Evolutionary conservation across 2,329 filamentous ascomycete species (phyloP), one percentile per base, ranked within the genome.

Genomic region (Pseudonectria foliicola): DNA sequence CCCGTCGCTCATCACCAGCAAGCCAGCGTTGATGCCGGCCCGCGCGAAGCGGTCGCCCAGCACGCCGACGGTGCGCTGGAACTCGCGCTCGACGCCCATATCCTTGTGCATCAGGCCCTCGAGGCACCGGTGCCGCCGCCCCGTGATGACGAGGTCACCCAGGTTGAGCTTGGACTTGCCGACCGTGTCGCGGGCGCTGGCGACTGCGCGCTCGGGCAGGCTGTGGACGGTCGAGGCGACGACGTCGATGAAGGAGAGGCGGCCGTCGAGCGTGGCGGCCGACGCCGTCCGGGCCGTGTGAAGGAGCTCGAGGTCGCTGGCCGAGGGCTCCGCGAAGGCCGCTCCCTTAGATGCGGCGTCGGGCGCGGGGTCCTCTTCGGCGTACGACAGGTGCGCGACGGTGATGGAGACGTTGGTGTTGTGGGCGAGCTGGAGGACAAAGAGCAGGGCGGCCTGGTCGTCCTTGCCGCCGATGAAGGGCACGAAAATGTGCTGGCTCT

Each of bases 401-500:
- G 85, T 90, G 1, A 80, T 85, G 0, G 85, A 89, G 16, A 95
- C 77, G 28, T 84, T 76, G 4, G 77, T 72, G 50, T 88, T 92
- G 55, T 82, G 79, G 1, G 82, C 85, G 1, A 98, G 71, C 53
- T 95, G 90, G 3, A 96, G 69, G 3, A 90, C 82, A 15, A 96
- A 75, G 2, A 80, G 71, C 1, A 96, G 70, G 0, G 88, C 89
- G 4, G 82, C 76, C 7, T 78, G 75, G 52, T 95, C 90, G 53
- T 98, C 92, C 2, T 70, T 64, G 7, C 85, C 85, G 13, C 90
- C 89, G 39, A 95, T 80, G 61, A 87, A 96, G 0, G 89, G 83
- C 35, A 94, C 69, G 56, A 94, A 89, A 45, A 96, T 73, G 55
- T 90, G 87, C 54, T 94, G 87, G 25, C 77, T 79, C 41, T 79